Percentiles rank a stretch among this genome's conserved stretches.
phyloP scores from a whole-genome alignment of 129 eudicot genomes.

The Tagetes erecta region DNA sequence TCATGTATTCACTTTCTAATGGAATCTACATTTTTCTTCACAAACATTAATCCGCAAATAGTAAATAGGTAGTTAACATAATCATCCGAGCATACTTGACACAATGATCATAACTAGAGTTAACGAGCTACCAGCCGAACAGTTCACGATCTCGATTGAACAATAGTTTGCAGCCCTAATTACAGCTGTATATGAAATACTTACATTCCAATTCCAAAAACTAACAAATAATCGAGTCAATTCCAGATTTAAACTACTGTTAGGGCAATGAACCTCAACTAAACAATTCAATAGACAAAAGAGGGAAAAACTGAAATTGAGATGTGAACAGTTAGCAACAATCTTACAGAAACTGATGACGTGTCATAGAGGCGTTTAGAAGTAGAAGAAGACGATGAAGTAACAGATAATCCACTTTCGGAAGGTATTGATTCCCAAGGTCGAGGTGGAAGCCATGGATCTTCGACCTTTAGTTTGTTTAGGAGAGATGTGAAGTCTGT shows the following conservation, averaged over 20 bases:
- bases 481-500: conserved; percentile 39
- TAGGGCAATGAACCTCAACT: background rate
- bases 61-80: too few species aligned
- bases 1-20: too few species aligned
- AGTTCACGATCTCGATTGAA: too few species aligned
- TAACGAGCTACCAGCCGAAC: too few species aligned
- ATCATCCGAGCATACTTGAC: too few species aligned
- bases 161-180: too few species aligned
- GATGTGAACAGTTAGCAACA: background rate
- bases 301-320: background rate
- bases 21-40: too few species aligned
- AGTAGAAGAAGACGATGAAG: conserved; percentile 29
- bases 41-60: too few species aligned
- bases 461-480: conserved; percentile 42
- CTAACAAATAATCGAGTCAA: background rate
- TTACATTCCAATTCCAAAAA: background rate
- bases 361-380: conserved; percentile 36
- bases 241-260: background rate
- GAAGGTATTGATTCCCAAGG: conserved; percentile 91
- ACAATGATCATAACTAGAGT: too few species aligned
- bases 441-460: conserved; percentile 53
- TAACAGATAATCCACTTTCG: conserved; percentile 44
- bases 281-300: background rate
- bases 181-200: background rate
- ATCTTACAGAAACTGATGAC: conserved; percentile 61